phyloP scores from a whole-genome alignment of 2,329 filamentous ascomycete species.

The Alternaria alternata region DNA sequence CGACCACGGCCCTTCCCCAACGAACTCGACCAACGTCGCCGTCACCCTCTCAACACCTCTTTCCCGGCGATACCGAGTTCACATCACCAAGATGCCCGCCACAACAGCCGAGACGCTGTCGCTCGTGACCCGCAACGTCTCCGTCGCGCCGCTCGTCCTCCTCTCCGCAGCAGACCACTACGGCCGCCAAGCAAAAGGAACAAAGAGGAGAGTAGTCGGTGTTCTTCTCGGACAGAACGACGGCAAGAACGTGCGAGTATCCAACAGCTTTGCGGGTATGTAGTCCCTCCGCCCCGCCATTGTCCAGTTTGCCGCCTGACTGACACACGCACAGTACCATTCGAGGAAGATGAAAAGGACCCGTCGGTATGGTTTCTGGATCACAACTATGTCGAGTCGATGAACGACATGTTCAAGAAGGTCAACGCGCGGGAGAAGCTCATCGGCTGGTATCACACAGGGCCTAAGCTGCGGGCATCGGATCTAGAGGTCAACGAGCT shows the following conservation, averaged over 20 bases:
- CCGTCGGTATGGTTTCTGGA: conserved; percentile 99
- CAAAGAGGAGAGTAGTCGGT: conserved; percentile 88
- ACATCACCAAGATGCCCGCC: conserved; percentile 74
- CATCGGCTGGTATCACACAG: conserved; percentile 99
- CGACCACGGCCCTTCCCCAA: conserved; percentile 26
- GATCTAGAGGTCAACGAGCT: conserved; percentile 99
- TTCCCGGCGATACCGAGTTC: conserved; percentile 14
- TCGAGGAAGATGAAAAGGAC: conserved; percentile 98
- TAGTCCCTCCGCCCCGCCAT: conserved; percentile 19
- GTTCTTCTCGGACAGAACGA: conserved; percentile 95
- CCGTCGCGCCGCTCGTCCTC: conserved; percentile 95
- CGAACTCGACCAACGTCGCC: conserved; percentile 18
- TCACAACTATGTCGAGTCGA: conserved; percentile 98
- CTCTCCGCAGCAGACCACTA: conserved; percentile 99
- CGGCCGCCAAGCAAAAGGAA: conserved; percentile 90
- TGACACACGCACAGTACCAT: conserved; percentile 73
- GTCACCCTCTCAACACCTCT: conserved; percentile 1
- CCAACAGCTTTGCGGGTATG: conserved; percentile 97
- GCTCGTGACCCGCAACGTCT: conserved; percentile 92
- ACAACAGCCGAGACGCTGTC: conserved; percentile 97
- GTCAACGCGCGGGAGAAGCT: conserved; percentile 99
- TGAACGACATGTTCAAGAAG: conserved; percentile 99
- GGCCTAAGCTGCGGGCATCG: conserved; percentile 93
- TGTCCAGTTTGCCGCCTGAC: conserved; percentile 32
- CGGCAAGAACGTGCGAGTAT: conserved; percentile 94